Evolutionary conservation across 2,329 filamentous ascomycete genomes (phyloP), one percentile per base, ranked within the genome.

Genomic region (Alternaria rosae): DNA sequence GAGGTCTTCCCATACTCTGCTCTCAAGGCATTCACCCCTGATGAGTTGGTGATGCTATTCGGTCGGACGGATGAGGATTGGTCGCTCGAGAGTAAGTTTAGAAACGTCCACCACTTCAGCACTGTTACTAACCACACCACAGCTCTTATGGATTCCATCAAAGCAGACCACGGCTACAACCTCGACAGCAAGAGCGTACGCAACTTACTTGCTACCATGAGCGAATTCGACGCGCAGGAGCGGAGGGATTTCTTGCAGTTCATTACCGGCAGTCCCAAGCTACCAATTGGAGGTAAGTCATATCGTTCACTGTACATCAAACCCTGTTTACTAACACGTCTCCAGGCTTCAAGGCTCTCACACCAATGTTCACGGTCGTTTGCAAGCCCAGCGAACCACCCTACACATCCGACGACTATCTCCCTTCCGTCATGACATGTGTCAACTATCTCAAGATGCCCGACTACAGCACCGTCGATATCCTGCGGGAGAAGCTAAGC

Each of bases 341-440:
- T 20, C 58, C 55, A 97, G 94, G 95, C 62, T 99, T 99, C 87
- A 97, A 96, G 83, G 92, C 90, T 79, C 88, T 99, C 65, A 98
- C 93, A 3, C 95, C 95, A 20, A 97, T 98, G 90, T 98, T 99
- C 78, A 99, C 95, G 4, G 95, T 99, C 65, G 95, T 99, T 44
- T 98, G 95, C 86, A 97, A 97, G 80, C 94, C 94, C n/a, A 97
- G 92, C 79, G 95, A 99, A 76, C 89, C 93, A 15, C 95, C 95
- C 2, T 95, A 94, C 79, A 91, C 90, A 4, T 94, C 94, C 5
- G 95, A 99, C 76, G 95, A 99, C 82, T 99, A 98, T 75, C 86
- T 99, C n/a, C 95, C 96, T 12, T 98, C 94, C 78, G 96, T 99
- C 78, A 99, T 99, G 96, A 99, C 96, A 11, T 99, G 96, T 79